Evolutionary conservation across 768 basidiomycete species (phyloP).

Genomic region (Mycena venus): DNA sequence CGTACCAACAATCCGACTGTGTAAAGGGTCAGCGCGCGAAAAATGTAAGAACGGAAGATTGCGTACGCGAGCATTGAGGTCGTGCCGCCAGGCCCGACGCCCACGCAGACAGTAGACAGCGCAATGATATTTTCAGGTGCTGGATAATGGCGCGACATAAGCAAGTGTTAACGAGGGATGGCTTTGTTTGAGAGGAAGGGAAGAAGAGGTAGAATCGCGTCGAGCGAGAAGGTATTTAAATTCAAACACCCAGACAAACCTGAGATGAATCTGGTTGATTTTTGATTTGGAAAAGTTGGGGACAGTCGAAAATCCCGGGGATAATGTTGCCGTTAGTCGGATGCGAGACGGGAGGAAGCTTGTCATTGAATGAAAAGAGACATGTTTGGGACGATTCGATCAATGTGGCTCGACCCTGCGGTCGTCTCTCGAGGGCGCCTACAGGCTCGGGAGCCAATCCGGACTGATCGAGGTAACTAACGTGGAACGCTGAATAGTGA

Average conservation of each 20-base stretch:
- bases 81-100: constrained; percentile 69
- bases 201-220: constrained; percentile 23
- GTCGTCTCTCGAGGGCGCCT: constrained; percentile 19
- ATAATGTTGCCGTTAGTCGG: constrained; percentile 43
- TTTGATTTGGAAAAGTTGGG: constrained; percentile 12
- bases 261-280: constrained; percentile 31
- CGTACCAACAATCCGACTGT: constrained; percentile 55
- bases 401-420: constrained; percentile 18
- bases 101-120: constrained; percentile 78
- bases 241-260: constrained; percentile 14
- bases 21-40: neutral
- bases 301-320: constrained; percentile 37
- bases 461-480: constrained; percentile 31
- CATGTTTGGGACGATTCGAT: constrained; percentile 38
- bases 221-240: constrained; percentile 31
- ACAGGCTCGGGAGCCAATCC: constrained; percentile 10
- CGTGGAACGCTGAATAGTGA: constrained; percentile 21
- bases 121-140: constrained; percentile 64
- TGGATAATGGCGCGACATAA: constrained; percentile 51
- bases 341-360: constrained; percentile 38
- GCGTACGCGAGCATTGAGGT: constrained; percentile 88
- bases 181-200: neutral
- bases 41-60: constrained; percentile 2
- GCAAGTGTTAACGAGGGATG: constrained; percentile 22
- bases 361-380: constrained; percentile 47